A percentile compares a stretch with the other conserved stretches of the same genome.
These are phyloP conservation scores for Diplocarpon mali DNA, from an alignment of 2,329 filamentous ascomycete genomes.

Conservation along the genomic window DNA sequence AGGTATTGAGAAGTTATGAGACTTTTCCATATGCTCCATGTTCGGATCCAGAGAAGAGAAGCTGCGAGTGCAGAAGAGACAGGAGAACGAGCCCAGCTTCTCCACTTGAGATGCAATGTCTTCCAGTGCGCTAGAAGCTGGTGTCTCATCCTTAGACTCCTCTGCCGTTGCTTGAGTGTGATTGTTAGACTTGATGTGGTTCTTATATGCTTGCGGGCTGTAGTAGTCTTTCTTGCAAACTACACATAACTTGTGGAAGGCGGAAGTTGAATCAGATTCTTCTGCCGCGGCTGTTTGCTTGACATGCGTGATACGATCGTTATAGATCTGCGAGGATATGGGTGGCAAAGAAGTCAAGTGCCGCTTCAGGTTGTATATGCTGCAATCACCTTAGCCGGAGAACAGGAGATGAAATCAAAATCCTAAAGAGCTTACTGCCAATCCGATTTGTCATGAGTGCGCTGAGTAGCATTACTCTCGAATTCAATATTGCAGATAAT, in stretches of 20 bases:
- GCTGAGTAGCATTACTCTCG: slow-evolving; percentile 18
- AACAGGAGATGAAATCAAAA: neutral
- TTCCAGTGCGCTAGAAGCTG: neutral
- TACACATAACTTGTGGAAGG: neutral
- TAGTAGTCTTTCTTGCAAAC: neutral
- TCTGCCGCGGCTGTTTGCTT: neutral
- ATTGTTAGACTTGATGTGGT: neutral
- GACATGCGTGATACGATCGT: neutral
- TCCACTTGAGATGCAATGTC: neutral
- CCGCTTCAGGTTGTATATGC: slow-evolving; percentile 2
- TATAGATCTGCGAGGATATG: neutral
- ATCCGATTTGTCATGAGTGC: neutral
- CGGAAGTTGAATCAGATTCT: neutral
- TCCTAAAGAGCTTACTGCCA: neutral
- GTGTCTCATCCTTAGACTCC: neutral
- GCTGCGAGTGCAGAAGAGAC: neutral
- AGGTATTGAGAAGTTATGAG: neutral
- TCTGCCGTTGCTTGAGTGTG: neutral
- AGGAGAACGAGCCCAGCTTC: neutral
- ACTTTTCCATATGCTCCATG: neutral
- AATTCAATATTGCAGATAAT: too few relatives aligned
- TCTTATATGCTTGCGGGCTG: neutral
- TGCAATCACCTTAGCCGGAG: neutral
- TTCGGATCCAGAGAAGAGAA: neutral
- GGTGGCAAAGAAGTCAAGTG: neutral